phyloP scores from a whole-genome alignment of 1,284 basidiomycete species.

The Waitea zeae region DNA sequence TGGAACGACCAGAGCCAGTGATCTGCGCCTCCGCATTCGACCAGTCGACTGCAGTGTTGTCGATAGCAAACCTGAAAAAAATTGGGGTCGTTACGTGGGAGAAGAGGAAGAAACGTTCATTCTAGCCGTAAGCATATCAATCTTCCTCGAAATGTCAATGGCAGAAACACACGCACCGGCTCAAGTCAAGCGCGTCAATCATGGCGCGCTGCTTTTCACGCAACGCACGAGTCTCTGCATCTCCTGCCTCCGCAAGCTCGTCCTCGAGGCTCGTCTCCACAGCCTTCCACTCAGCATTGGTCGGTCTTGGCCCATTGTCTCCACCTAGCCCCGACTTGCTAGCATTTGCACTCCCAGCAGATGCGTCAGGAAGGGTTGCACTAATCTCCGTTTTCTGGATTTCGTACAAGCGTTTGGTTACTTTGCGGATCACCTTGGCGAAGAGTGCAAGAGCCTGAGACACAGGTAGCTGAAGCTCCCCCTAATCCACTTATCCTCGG shows the following conservation, averaged over 20 bases:
- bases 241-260: slow-evolving; percentile 61
- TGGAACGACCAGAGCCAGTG: slow-evolving; percentile 14
- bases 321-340: no score
- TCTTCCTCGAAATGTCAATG: not conserved
- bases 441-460: slow-evolving; percentile 86
- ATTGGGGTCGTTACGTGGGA: no score
- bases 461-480: slow-evolving; percentile 70
- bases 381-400: slow-evolving; percentile 70
- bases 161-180: slow-evolving; percentile 51
- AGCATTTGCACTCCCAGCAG: slow-evolving; percentile 6
- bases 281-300: slow-evolving; percentile 24
- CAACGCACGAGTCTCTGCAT: slow-evolving; percentile 27
- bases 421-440: slow-evolving; percentile 79
- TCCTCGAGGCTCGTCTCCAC: slow-evolving; percentile 35
- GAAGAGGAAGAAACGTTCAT: not conserved
- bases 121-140: slow-evolving; percentile 1
- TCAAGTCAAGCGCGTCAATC: slow-evolving; percentile 72
- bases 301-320: slow-evolving; percentile 6
- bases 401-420: slow-evolving; percentile 64
- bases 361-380: slow-evolving; percentile 25
- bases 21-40: slow-evolving; percentile 22
- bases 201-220: slow-evolving; percentile 67
- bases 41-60: slow-evolving; percentile 23
- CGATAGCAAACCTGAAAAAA: slow-evolving; percentile 22
- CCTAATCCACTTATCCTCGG: no score